A percentile compares a stretch with the other conserved stretches of the same genome.
phyloP scores from a whole-genome alignment of 139 green algal species.

The Coelastrella sp. region DNA sequence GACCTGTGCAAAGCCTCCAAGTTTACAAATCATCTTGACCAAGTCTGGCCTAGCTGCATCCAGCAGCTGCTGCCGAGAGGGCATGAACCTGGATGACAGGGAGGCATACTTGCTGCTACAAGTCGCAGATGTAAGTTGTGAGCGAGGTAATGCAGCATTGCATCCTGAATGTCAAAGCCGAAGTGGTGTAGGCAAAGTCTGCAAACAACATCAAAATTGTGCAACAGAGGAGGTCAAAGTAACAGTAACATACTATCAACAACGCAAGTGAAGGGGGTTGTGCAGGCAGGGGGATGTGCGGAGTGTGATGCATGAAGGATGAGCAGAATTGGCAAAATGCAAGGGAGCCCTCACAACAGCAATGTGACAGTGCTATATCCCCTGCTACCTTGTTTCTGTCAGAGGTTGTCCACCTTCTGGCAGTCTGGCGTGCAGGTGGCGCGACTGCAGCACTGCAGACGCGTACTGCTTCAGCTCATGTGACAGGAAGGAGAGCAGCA shows the following conservation, averaged over 20 bases:
- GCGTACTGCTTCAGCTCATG: conserved; percentile 26
- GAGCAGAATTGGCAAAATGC: no score
- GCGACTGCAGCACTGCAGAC: background rate
- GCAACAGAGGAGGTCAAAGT: no score
- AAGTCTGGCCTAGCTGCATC: conserved; percentile 6
- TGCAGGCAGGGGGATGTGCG: no score
- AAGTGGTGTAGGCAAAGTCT: no score
- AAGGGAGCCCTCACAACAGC: no score
- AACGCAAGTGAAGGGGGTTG: no score
- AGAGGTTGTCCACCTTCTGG: background rate
- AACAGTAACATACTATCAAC: no score
- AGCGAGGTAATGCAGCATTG: background rate
- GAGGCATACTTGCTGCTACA: background rate
- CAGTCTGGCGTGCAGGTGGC: background rate
- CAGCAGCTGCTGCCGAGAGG: conserved; percentile 21
- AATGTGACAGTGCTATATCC: background rate
- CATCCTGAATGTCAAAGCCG: no score
- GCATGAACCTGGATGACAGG: conserved; percentile 11
- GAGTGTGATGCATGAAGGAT: no score
- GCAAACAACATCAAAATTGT: no score
- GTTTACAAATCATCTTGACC: background rate
- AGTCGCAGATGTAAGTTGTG: background rate
- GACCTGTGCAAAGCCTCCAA: conserved; percentile 37
- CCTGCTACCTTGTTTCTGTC: background rate
- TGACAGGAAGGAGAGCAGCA: conserved; percentile 26